Base-by-base conservation (phyloP, 768 basidiomycete species). In the Epithele typhae region DNA sequence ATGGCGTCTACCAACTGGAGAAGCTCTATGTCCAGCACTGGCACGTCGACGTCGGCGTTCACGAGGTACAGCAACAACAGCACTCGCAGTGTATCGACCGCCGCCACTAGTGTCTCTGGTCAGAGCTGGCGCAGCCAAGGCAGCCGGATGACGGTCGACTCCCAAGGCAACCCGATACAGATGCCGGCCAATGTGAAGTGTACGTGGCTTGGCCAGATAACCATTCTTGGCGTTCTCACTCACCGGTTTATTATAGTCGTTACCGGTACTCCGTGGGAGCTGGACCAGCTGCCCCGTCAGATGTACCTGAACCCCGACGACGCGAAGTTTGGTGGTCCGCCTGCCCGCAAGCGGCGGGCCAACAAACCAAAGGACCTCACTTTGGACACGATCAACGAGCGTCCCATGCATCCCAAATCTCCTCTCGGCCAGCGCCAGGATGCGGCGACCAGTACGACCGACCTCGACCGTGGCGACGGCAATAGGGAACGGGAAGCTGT, bases 361-460 rank as follows among this genome's bases (percentile, higher is more conserved):
- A 51, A 49, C 53, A 84, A 85, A 62, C 74, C 71, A 45, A 82
- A 84, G 68, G 82, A 83, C 61, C 64, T 69, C 40, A 77, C 72
- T 47, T 78, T 87, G 44, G 86, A 84, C 62, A 87, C 87, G 32
- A 88, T 90, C 64, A 82, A 62, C 49, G 87, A 88, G 69, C 81
- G 84, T 35, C 78, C 85, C 43, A 59, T 64, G 22, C 64, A 62
- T 17, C 68, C 62, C 36, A 77, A 73, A 61, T 67, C 71, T n/a
- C 65, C 71, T 40, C 71, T 74, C 59, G 70, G 72, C 33, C 67
- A 71, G 54, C 71, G 71, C 63, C 56, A 54, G 37, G 87, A 89
- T 62, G 86, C 84, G 19, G 74, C 81, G 52, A 84, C 83, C 43
- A 88, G 86, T 58, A 86, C 83, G 42, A 84, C 82, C 30, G 87